Evolutionary conservation across 1,139 yeast genomes (phyloP).

Genomic region (Yamadazyma blattariae): DNA sequence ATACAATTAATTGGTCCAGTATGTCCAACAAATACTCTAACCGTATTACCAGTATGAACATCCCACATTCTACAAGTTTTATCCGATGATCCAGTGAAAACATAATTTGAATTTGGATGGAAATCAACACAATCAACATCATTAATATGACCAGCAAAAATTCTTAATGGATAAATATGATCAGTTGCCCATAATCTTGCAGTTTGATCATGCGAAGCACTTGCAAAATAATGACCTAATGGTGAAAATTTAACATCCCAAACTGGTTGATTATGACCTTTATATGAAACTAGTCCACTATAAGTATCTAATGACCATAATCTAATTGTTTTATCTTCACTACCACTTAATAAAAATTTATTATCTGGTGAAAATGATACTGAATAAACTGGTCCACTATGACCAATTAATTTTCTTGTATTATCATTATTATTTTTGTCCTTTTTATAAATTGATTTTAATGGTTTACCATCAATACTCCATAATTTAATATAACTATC

Average conservation of each 20-base stretch:
- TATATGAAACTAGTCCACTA: constrained; percentile 86
- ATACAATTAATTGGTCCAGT: constrained; percentile 82
- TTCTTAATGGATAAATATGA: constrained; percentile 91
- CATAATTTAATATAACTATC: constrained; percentile 88
- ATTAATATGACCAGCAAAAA: constrained; percentile 95
- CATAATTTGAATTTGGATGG: constrained; percentile 94
- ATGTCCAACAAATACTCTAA: constrained; percentile 92
- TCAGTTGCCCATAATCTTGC: constrained; percentile 98
- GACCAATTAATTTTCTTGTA: constrained; percentile 77
- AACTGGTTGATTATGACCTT: constrained; percentile 94
- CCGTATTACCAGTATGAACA: constrained; percentile 82
- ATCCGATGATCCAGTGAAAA: constrained; percentile 93
- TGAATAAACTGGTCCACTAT: constrained; percentile 92
- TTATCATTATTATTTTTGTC: constrained; percentile 52
- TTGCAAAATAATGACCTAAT: constrained; percentile 93
- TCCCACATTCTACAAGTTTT: constrained; percentile 99
- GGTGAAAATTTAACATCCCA: constrained; percentile 98
- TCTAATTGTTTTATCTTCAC: constrained; percentile 90
- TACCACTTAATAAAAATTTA: constrained; percentile 72
- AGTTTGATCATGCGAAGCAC: constrained; percentile 96
- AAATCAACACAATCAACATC: constrained; percentile 95
- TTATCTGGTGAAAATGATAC: constrained; percentile 89
- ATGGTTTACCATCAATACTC: constrained; percentile 88
- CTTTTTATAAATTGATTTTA: constrained; percentile 61
- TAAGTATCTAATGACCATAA: constrained; percentile 94